Evolutionary conservation across 2,329 filamentous ascomycete genomes (phyloP).

Genomic region (Calonectria montana): DNA sequence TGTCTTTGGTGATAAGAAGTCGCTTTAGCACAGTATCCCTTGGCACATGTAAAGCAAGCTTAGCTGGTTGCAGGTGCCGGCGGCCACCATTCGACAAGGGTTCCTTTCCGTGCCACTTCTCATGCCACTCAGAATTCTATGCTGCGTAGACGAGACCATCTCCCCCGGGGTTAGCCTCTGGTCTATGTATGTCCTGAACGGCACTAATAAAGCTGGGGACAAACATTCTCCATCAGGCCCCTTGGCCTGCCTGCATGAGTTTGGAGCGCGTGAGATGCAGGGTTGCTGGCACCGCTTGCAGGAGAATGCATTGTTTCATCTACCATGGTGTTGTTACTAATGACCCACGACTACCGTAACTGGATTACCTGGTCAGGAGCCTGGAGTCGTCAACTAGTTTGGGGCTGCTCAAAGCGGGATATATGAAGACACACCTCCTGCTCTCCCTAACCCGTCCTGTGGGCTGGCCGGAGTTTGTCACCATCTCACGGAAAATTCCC

Average conservation of each 20-base stretch:
- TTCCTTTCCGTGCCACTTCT: slow-evolving; percentile 14
- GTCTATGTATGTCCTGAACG: not conserved
- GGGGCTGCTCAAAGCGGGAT: not conserved
- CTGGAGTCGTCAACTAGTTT: not conserved
- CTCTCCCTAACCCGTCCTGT: not conserved
- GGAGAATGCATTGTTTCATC: slow-evolving; percentile 4
- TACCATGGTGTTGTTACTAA: not conserved
- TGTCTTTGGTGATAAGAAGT: not conserved
- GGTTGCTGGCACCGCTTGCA: slow-evolving; percentile 7
- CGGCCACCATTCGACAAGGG: not conserved
- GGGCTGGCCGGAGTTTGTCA: not conserved
- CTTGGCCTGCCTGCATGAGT: not conserved
- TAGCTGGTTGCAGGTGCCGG: not conserved
- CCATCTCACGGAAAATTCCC: not conserved
- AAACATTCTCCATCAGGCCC: not conserved
- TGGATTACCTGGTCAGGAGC: not conserved
- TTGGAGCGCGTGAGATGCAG: not conserved
- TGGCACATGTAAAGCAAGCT: not conserved
- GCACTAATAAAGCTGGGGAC: not conserved
- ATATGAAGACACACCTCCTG: not conserved
- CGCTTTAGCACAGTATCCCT: not conserved
- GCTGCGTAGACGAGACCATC: not conserved
- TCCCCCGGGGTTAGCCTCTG: not conserved
- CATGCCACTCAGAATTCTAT: not conserved
- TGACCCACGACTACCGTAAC: not conserved